phyloP scores from a whole-genome alignment of 306 rosid species.

The Geum urbanum region DNA sequence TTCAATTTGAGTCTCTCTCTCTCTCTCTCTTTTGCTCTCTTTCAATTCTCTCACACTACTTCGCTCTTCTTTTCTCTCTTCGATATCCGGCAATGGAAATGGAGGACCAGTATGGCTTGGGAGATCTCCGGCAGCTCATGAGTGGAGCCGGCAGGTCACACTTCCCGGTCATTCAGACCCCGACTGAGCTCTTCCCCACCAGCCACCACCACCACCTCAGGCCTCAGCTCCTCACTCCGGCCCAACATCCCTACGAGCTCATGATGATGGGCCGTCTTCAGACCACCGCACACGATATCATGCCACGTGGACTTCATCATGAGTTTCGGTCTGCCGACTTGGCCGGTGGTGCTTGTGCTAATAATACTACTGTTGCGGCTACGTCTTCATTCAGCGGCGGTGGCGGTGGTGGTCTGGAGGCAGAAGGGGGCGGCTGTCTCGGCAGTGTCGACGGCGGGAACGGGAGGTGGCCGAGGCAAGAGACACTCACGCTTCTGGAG shows the following conservation, averaged over 20 bases:
- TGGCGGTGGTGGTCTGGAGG: constrained; percentile 42
- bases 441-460: constrained; percentile 51
- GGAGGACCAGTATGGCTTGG: constrained; percentile 54
- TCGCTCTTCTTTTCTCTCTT: background rate
- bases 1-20: constrained; percentile 6
- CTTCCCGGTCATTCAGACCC: constrained; percentile 30
- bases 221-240: constrained; percentile 23
- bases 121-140: constrained; percentile 64
- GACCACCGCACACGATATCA: constrained; percentile 35
- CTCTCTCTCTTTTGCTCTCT: constrained; percentile 1
- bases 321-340: constrained; percentile 42
- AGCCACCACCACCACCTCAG: constrained; percentile 37
- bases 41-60: background rate
- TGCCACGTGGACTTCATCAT: constrained; percentile 47
- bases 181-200: constrained; percentile 54
- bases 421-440: constrained; percentile 38
- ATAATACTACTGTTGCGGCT: constrained; percentile 34
- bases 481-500: constrained; percentile 93
- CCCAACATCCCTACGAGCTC: constrained; percentile 45
- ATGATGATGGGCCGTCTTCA: constrained; percentile 67
- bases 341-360: constrained; percentile 9
- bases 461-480: constrained; percentile 93
- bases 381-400: constrained; percentile 46
- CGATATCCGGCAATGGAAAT: constrained; percentile 40
- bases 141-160: constrained; percentile 39